These are phyloP conservation scores for Panicum hallii DNA, from an alignment of 202 grass and related monocot species.

Conservation along the genomic window DNA sequence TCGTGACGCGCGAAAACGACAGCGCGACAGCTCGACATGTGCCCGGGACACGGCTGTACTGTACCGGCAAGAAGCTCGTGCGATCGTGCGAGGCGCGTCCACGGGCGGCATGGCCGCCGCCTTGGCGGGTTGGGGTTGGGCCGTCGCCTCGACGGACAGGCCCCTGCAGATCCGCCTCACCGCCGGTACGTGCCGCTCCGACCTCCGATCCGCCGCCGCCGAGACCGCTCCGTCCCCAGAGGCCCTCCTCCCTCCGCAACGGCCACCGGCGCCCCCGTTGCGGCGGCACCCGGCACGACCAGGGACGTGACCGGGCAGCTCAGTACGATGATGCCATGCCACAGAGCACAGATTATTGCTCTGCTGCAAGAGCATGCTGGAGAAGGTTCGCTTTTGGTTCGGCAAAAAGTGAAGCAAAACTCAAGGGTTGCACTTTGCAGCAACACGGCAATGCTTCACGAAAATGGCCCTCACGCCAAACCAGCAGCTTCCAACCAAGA, in stretches of 20 bases:
- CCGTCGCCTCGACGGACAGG: neutral
- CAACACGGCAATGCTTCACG: too few species aligned
- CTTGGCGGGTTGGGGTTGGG: neutral
- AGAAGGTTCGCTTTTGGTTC: neutral
- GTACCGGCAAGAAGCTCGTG: conserved; percentile 24
- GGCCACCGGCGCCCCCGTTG: neutral
- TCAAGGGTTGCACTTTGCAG: too few species aligned
- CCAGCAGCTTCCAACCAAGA: neutral
- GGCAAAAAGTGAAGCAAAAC: neutral
- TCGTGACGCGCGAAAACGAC: conserved; percentile 1
- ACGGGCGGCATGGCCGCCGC: neutral
- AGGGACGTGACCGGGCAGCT: neutral
- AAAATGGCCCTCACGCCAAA: too few species aligned
- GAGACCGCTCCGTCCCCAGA: neutral
- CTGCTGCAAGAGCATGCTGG: neutral
- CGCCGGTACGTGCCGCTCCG: neutral
- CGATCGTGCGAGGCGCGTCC: neutral
- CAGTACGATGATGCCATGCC: neutral
- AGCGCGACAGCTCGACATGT: neutral
- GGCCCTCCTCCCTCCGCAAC: neutral
- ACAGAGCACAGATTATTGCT: too few species aligned
- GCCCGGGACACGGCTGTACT: neutral
- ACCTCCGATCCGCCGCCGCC: too few species aligned
- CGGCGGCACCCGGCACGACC: neutral
- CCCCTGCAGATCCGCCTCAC: neutral